These are phyloP conservation scores for Trichomonascaceae sp. DNA, from an alignment of 1,139 yeast genomes.

Conservation along the genomic window DNA sequence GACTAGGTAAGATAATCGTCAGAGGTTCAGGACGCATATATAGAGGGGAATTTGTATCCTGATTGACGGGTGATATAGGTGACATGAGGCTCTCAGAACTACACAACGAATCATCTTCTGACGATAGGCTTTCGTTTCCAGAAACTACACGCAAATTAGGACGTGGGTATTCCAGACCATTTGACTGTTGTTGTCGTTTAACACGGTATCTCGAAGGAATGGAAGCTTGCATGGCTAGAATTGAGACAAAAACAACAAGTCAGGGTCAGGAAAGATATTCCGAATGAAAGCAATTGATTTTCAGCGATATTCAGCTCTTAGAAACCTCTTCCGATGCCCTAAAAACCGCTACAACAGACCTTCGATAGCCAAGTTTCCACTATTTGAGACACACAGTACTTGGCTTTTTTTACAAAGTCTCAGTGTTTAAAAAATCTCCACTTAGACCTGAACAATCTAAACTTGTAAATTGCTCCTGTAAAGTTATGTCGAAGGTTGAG, in stretches of 20 bases:
- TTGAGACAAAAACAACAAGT: not conserved
- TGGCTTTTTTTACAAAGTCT: not conserved
- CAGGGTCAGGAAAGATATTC: too few relatives aligned
- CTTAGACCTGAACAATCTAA: not conserved
- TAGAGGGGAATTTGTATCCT: not conserved
- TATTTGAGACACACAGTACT: not conserved
- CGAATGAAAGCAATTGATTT: too few relatives aligned
- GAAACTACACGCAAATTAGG: constrained; percentile 2
- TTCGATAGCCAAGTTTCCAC: not conserved
- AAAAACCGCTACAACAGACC: too few relatives aligned
- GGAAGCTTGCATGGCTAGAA: not conserved
- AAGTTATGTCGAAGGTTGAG: not conserved
- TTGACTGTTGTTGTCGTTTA: not conserved
- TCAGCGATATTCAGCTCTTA: not conserved
- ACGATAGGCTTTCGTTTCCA: constrained; percentile 5
- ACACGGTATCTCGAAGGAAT: not conserved
- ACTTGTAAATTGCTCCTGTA: not conserved
- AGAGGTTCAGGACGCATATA: not conserved
- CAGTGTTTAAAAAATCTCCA: not conserved
- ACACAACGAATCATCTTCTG: constrained; percentile 2
- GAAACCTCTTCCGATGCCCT: too few relatives aligned
- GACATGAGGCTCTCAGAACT: constrained; percentile 1
- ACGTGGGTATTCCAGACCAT: constrained; percentile 1
- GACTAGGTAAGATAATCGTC: constrained; percentile 1
- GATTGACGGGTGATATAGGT: constrained; percentile 2